Conservation (phyloP, 768 basidiomycete species). For the Hygrophoropsis aurantiaca region DNA sequence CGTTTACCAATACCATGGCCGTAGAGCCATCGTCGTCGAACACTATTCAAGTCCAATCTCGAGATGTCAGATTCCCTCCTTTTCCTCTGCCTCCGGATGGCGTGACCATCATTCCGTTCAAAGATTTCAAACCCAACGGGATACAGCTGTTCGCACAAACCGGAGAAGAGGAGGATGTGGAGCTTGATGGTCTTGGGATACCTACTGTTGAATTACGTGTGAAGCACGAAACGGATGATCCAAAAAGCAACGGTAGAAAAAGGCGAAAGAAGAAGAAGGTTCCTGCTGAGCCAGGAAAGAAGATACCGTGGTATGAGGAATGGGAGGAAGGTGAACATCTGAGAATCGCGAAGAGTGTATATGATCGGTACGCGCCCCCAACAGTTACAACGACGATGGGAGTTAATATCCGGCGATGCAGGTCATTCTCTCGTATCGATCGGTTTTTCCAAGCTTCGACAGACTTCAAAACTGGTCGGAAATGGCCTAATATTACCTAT, state of each 20-base stretch:
- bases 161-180: slow-evolving; percentile 43
- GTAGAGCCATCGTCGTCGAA: slow-evolving; percentile 16
- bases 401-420: slow-evolving; percentile 23
- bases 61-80: slow-evolving; percentile 42
- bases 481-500: slow-evolving; percentile 34
- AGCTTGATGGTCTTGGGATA: slow-evolving; percentile 67
- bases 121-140: slow-evolving; percentile 54
- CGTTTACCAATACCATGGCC: neutral
- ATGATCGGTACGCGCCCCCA: slow-evolving; percentile 43
- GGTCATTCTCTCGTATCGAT: slow-evolving; percentile 46
- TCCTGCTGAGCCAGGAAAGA: slow-evolving; percentile 20
- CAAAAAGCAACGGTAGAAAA: slow-evolving; percentile 56
- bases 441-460: slow-evolving; percentile 56
- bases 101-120: slow-evolving; percentile 54
- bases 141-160: slow-evolving; percentile 50
- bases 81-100: slow-evolving; percentile 47
- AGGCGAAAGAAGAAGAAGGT: slow-evolving; percentile 43
- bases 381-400: neutral
- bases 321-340: slow-evolving; percentile 65
- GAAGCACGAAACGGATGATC: slow-evolving; percentile 54
- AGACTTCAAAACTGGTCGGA: slow-evolving; percentile 50
- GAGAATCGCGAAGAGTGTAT: slow-evolving; percentile 38
- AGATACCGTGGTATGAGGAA: slow-evolving; percentile 62
- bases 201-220: slow-evolving; percentile 57
- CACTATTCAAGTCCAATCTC: slow-evolving; percentile 13